Evolutionary conservation across 139 green algal species (phyloP).

Genomic region (Chlamydomonas sp.): DNA sequence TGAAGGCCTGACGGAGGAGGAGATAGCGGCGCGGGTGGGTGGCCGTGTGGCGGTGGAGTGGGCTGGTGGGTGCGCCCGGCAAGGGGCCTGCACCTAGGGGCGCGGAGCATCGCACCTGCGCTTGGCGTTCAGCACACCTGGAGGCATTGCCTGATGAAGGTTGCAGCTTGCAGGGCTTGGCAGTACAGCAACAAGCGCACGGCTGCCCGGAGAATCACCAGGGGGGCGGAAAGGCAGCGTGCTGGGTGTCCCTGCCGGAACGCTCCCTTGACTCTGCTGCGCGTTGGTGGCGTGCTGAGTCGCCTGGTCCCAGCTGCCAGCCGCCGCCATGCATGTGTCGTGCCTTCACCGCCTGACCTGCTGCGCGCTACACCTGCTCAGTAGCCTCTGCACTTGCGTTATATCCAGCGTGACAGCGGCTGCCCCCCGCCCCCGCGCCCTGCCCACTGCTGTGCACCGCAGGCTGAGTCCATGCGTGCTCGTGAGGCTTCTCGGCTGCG

Average conservation of each 20-base stretch:
- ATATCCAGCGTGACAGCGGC: no score
- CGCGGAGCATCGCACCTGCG: no score
- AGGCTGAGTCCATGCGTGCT: constrained; percentile 4
- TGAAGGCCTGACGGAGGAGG: constrained; percentile 35
- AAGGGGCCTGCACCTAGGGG: no score
- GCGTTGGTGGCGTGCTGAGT: not conserved
- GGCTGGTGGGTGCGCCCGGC: not conserved
- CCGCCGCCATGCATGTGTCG: not conserved
- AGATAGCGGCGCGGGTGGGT: constrained; percentile 23
- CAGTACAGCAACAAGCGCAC: no score
- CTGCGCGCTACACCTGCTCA: not conserved
- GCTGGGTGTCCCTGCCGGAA: no score
- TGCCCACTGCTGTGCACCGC: not conserved
- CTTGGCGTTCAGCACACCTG: no score
- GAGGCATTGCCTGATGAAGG: no score
- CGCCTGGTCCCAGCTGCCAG: no score
- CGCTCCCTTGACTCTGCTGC: not conserved
- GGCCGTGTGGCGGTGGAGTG: not conserved
- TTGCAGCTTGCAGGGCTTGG: no score
- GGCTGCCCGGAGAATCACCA: no score
- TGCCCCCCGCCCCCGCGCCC: no score
- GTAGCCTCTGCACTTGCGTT: not conserved
- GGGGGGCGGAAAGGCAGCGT: no score
- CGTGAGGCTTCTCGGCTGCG: constrained; percentile 18
- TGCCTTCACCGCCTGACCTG: not conserved